Percentiles rank a stretch among this genome's conserved stretches.
Evolutionary conservation across 805 yeast species (phyloP).

Genomic region (Lipomyces sp.): DNA sequence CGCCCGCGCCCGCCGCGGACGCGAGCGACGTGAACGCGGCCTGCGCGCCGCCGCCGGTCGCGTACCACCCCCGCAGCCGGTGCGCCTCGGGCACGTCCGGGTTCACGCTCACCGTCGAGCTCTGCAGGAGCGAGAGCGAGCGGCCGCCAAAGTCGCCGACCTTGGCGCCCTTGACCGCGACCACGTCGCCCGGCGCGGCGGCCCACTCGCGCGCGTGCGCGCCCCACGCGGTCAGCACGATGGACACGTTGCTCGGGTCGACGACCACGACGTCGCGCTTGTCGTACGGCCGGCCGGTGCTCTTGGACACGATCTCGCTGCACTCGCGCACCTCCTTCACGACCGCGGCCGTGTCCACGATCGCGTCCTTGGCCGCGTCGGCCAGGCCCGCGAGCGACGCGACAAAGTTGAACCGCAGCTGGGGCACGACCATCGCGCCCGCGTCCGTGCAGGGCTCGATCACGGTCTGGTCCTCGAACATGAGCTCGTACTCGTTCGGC

Average conservation of each 20-base stretch:
- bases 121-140: constrained; percentile 71
- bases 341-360: constrained; percentile 85
- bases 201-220: constrained; percentile 75
- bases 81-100: constrained; percentile 91
- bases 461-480: constrained; percentile 72
- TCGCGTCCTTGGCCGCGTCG: constrained; percentile 63
- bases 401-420: constrained; percentile 70
- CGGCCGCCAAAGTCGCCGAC: constrained; percentile 88
- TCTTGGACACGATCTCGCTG: constrained; percentile 75
- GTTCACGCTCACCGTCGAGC: constrained; percentile 70
- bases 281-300: constrained; percentile 86
- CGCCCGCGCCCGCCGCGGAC: constrained; percentile 42
- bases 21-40: constrained; percentile 56
- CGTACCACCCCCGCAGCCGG: constrained; percentile 91
- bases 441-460: constrained; percentile 65
- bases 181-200: constrained; percentile 64
- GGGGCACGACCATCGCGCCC: constrained; percentile 57
- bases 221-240: constrained; percentile 87
- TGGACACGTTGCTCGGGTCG: constrained; percentile 74
- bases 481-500: constrained; percentile 83
- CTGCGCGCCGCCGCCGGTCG: constrained; percentile 60
- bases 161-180: constrained; percentile 88
- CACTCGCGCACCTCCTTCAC: constrained; percentile 71
- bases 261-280: constrained; percentile 86
- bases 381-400: constrained; percentile 59